Evolutionary conservation across 768 basidiomycete genomes (phyloP), one percentile per base, ranked within the genome.

Genomic region (Agrocybe praecox): DNA sequence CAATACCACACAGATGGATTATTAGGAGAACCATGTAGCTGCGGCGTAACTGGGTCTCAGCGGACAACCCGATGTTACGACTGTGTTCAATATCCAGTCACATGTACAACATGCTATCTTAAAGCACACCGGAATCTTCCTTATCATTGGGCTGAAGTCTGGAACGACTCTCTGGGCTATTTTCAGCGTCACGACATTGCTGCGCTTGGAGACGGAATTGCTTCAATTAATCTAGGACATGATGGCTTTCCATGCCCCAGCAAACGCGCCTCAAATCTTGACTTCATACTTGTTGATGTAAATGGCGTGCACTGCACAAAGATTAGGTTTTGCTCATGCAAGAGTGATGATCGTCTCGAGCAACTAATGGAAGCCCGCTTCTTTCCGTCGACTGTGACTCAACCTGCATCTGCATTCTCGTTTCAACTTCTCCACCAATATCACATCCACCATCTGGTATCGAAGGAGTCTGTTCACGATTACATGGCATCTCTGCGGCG

Each of bases 391-490:
- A 67, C 69, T 2, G 34, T 64, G 1, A 33, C 45, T 3, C 53
- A 56, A 7, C 64, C 69, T 0, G 26, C 32, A 1, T 67, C 60
- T 6, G 70, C 60, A 1, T 71, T 70, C 46, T 66, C 66, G 0
- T 54, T 70, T 32, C 46, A 47, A 2, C 45, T 67, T 23, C 42
- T 71, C 1, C 34, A 61, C 5, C 22, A 56, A 9, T 72, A 66
- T 43, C 65, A 67, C 23, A n/a, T 63, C 3, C 64, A 65, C 9
- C 63, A 66, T 21, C 44, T 70, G 0, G 66, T 65, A 46, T 64
- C 65, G 0, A 68, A 68, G 45, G 57, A 61, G 14, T 60, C 65
- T 0, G 66, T 66, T 6, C 66, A 65, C 29, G 67, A 67, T 40
- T 67, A 65, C 46, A 47, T 65, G 22, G 55, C 51, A 2, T 57